A percentile compares a stretch with the other conserved stretches of the same genome.
Conservation (phyloP, 1,284 basidiomycete species). For the Phellopilus nigrolimitatus region DNA sequence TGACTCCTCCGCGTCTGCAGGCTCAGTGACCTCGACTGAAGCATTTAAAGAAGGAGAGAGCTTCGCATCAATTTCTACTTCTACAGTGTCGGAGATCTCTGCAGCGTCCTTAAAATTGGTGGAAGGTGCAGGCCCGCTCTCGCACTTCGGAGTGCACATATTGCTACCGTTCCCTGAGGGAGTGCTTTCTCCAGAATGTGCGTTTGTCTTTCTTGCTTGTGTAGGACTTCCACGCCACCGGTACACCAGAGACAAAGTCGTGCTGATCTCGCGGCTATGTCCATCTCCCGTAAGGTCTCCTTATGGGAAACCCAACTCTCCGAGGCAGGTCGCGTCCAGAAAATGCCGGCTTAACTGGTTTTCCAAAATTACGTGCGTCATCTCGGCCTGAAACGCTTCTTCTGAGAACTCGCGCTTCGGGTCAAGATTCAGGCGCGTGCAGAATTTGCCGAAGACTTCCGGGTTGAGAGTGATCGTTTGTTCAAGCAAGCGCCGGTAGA, state of each 20-base stretch:
- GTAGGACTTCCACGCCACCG: neutral
- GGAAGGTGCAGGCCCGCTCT: too few relatives aligned
- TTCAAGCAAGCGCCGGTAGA: conserved; percentile 73
- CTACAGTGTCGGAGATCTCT: too few relatives aligned
- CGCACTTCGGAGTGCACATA: too few relatives aligned
- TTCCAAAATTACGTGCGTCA: conserved; percentile 35
- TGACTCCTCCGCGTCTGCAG: too few relatives aligned
- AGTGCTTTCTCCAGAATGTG: neutral
- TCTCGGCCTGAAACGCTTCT: conserved; percentile 50
- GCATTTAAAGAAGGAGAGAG: too few relatives aligned
- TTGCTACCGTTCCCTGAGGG: neutral
- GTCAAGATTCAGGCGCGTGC: conserved; percentile 47
- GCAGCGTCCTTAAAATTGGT: too few relatives aligned
- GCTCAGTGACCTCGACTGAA: too few relatives aligned
- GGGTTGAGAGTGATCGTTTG: conserved; percentile 40
- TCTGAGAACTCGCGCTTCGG: conserved; percentile 46
- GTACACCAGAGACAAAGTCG: conserved; percentile 13
- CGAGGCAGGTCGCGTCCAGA: conserved; percentile 21
- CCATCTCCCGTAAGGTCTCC: conserved; percentile 16
- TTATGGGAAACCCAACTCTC: conserved; percentile 13
- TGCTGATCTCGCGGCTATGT: conserved; percentile 4
- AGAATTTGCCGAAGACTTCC: conserved; percentile 54
- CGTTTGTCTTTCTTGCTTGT: neutral
- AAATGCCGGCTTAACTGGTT: conserved; percentile 30
- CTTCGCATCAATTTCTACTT: too few relatives aligned